Conservation (phyloP, 2,329 filamentous ascomycete species). For the Ramichloridium luteum region DNA sequence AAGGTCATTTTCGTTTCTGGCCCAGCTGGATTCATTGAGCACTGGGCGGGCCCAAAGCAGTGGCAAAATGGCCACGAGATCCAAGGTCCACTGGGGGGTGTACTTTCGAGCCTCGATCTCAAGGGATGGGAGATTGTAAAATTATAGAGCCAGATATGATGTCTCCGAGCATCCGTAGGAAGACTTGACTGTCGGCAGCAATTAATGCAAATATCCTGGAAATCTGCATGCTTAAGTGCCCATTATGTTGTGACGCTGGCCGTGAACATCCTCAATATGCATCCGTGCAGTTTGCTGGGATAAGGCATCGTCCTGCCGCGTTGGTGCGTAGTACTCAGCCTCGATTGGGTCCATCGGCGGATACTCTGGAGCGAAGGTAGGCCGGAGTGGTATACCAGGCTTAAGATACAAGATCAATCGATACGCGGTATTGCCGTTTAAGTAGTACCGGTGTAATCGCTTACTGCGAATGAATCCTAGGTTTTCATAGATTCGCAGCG, state of each 20-base stretch:
- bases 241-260: conserved; percentile 13
- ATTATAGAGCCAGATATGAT: conserved; percentile 31
- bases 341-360: conserved; percentile 10
- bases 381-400: conserved; percentile 37
- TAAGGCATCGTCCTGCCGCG: conserved; percentile 18
- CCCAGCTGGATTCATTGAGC: conserved; percentile 75
- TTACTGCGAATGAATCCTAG: conserved; percentile 88
- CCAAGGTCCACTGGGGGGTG: conserved; percentile 62
- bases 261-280: conserved; percentile 18
- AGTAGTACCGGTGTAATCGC: conserved; percentile 83
- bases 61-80: conserved; percentile 61
- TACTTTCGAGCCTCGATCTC: conserved; percentile 49
- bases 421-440: conserved; percentile 93
- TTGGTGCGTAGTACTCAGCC: conserved; percentile 4
- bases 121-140: conserved; percentile 48
- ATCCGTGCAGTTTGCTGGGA: conserved; percentile 19
- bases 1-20: conserved; percentile 77
- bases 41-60: conserved; percentile 67
- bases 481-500: conserved; percentile 84
- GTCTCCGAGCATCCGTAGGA: too few relatives aligned
- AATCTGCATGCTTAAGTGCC: conserved; percentile 1
- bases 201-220: too few relatives aligned
- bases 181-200: too few relatives aligned
- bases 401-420: conserved; percentile 73
- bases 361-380: conserved; percentile 22